A percentile compares a stretch with the other conserved stretches of the same genome.
phyloP scores from a whole-genome alignment of 306 rosid genomes.

The Cucurbita argyrosperma region DNA sequence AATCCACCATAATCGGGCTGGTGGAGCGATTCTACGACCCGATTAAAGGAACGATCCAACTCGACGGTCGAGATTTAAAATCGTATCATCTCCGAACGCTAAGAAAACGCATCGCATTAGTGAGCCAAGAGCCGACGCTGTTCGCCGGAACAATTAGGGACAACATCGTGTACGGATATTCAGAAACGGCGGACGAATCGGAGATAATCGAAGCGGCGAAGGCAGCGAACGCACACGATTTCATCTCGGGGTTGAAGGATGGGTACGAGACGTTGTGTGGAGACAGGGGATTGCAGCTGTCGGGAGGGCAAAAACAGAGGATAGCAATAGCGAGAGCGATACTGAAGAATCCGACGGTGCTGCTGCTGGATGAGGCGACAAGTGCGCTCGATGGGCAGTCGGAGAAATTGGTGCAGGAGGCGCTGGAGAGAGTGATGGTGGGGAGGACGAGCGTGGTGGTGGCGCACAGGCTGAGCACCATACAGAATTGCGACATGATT shows the following conservation, averaged over 20 bases:
- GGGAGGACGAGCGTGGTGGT: constrained; percentile 93
- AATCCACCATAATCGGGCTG: constrained; percentile 69
- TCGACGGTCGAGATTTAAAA: constrained; percentile 57
- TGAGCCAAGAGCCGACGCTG: constrained; percentile 73
- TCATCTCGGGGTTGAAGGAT: constrained; percentile 49
- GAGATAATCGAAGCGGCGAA: constrained; percentile 60
- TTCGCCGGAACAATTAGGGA: constrained; percentile 64
- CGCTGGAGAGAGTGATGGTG: constrained; percentile 65
- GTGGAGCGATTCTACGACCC: constrained; percentile 85
- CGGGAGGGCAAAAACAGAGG: constrained; percentile 91
- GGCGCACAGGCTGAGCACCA: constrained; percentile 81
- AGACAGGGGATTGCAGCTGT: constrained; percentile 59
- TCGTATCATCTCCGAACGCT: constrained; percentile 40
- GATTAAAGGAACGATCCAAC: constrained; percentile 26
- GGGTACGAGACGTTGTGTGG: constrained; percentile 78
- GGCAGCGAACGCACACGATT: constrained; percentile 79
- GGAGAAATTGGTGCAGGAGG: constrained; percentile 71
- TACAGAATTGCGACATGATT: constrained; percentile 53
- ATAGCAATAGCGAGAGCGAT: constrained; percentile 84
- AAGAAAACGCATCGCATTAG: constrained; percentile 61
- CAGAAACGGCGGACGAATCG: constrained; percentile 20
- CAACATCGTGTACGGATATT: constrained; percentile 50
- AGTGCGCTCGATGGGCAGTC: constrained; percentile 80
- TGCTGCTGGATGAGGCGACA: constrained; percentile 72
- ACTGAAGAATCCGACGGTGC: constrained; percentile 44